Conservation (phyloP, 345 rosid species). For the Noccaea caerulescens region DNA sequence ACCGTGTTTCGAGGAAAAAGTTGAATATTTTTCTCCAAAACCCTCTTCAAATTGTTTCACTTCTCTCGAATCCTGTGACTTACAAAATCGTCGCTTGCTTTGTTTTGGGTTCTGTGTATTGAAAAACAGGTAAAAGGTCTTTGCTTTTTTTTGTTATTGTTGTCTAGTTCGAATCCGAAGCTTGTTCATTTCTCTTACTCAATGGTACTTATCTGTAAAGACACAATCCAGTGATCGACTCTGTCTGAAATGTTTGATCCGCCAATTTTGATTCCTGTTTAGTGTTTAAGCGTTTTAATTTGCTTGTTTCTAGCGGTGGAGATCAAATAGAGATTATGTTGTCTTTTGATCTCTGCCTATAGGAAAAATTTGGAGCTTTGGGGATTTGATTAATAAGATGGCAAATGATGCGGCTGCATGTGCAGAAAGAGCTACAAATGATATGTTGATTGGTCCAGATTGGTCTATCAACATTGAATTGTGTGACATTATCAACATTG, state of each 20-base stretch:
- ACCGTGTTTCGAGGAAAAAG: constrained; percentile 16
- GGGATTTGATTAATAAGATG: constrained; percentile 51
- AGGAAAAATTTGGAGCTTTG: constrained; percentile 27
- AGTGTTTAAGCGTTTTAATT: not conserved
- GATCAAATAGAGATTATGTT: constrained; percentile 25
- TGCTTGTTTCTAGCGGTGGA: constrained; percentile 17
- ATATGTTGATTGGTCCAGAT: constrained; percentile 81
- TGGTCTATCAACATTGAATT: constrained; percentile 94
- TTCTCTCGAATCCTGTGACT: not conserved
- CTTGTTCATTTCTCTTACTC: constrained; percentile 3
- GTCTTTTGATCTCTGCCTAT: constrained; percentile 20
- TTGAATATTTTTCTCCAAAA: not conserved
- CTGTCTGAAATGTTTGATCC: not conserved
- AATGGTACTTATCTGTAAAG: not conserved
- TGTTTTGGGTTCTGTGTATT: not conserved
- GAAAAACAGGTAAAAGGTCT: constrained; percentile 6
- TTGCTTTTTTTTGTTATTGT: not conserved
- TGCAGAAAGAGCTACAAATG: constrained; percentile 91
- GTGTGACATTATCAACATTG: constrained; percentile 86
- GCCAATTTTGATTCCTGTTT: constrained; percentile 8
- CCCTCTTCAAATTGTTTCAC: constrained; percentile 19
- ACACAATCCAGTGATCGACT: constrained; percentile 8
- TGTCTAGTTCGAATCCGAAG: constrained; percentile 1
- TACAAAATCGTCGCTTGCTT: constrained; percentile 31
- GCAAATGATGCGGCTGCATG: constrained; percentile 69